Conservation (phyloP, 2,329 filamentous ascomycete species). For the Chrysosporium queenslandicum region DNA sequence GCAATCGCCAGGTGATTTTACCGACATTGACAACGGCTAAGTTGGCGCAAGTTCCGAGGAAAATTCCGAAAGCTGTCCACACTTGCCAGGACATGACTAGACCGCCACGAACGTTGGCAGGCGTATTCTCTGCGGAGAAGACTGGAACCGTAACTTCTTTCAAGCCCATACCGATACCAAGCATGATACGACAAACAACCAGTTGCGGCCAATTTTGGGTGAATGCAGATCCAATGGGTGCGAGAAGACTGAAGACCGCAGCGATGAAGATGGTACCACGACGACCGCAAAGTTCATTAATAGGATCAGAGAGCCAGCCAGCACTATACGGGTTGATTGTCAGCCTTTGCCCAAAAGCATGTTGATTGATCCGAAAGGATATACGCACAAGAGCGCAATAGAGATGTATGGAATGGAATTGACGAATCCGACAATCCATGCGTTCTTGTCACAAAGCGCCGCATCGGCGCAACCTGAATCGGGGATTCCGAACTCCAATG, state of each 20-base stretch:
- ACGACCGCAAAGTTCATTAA: conserved; percentile 50
- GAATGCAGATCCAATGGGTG: conserved; percentile 55
- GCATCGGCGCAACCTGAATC: conserved; percentile 29
- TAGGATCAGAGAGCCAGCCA: conserved; percentile 57
- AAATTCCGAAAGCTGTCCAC: conserved; percentile 50
- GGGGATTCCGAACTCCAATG: conserved; percentile 39
- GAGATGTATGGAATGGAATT: conserved; percentile 47
- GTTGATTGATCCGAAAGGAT: background rate
- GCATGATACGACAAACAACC: conserved; percentile 45
- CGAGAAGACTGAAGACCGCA: conserved; percentile 54
- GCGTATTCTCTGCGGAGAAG: conserved; percentile 48
- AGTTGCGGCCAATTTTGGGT: conserved; percentile 52
- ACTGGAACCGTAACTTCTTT: conserved; percentile 48
- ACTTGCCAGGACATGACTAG: conserved; percentile 48
- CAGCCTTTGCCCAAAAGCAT: no score
- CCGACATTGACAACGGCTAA: conserved; percentile 52
- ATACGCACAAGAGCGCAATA: conserved; percentile 38
- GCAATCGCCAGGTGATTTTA: conserved; percentile 53
- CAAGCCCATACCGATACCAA: conserved; percentile 55
- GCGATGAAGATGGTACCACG: conserved; percentile 56
- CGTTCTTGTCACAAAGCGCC: conserved; percentile 33
- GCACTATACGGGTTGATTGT: conserved; percentile 32
- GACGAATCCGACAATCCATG: conserved; percentile 52
- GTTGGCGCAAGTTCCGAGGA: conserved; percentile 58
- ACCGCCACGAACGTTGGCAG: conserved; percentile 45